Base-by-base conservation (phyloP, 2,329 filamentous ascomycete species). In the Fusarium dlaminii region DNA sequence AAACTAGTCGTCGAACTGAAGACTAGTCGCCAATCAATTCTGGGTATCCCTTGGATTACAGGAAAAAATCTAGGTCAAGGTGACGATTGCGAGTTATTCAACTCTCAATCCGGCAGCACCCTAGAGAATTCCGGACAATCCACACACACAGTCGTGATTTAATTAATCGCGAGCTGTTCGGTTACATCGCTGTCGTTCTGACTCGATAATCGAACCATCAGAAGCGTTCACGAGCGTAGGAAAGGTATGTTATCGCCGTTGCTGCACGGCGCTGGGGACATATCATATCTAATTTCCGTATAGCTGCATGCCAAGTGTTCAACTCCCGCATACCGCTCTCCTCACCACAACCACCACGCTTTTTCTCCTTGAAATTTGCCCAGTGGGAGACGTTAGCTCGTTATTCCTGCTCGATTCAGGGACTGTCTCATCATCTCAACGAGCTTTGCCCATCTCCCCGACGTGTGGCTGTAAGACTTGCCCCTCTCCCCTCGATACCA, bases 341-440 rank as follows among this genome's bases (percentile, higher is more conserved):
- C 75, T 80, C 82, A 83, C 82, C 80, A 82, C 83, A 80, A 81
- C 83, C 55, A 62, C 55, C 32, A 82, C 84, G 84, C 82, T 84
- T 82, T 80, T 80, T 76, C 81, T 80, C 80, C 78, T 81, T 84
- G 81, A 84, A 82, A 81, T 82, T 83, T 83, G 81, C 80, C 82
- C 80, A 80, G 86, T 88, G 86, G 89, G 88, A 90, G 87, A 89
- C 88, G 88, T 90, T 90, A 87, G 84, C 87, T 90, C 89, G 88
- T 89, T 87, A 85, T 86, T 90, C 86, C 88, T 86, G 86, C 85
- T 80, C 80, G 80, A 80, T 82, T 84, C 82, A 84, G 85, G 84
- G 85, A 74, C 68, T 75, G 72, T 85, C 81, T 84, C 82, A 85
- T 52, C 32, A 24, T 61, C 84, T 85, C 84, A 82, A 84, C 81